Percentiles rank a stretch among this genome's conserved stretches.
Conservation (phyloP, 345 rosid species). For the Trapa incisa region DNA sequence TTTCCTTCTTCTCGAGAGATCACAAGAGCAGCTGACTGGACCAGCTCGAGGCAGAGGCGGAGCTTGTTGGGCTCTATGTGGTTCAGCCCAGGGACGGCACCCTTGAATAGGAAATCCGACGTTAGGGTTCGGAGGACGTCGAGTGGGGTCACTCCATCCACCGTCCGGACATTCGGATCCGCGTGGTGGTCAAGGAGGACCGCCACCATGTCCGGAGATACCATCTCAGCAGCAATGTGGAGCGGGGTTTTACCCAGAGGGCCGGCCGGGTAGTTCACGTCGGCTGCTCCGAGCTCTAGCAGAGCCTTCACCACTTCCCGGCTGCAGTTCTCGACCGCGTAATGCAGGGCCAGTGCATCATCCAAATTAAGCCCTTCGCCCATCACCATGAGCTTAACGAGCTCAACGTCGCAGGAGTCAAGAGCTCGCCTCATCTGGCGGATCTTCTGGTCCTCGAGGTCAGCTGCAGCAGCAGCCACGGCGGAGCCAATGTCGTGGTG, state of each 20-base stretch:
- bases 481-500: slow-evolving; percentile 33
- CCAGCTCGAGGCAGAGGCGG: slow-evolving; percentile 89
- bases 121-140: slow-evolving; percentile 90
- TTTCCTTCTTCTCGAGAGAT: slow-evolving; percentile 96
- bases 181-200: slow-evolving; percentile 95
- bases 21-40: slow-evolving; percentile 92
- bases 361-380: slow-evolving; percentile 98
- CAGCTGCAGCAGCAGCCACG: slow-evolving; percentile 36
- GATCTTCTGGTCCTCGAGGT: slow-evolving; percentile 89
- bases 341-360: slow-evolving; percentile 85
- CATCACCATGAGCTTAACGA: slow-evolving; percentile 98
- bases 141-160: slow-evolving; percentile 85
- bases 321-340: slow-evolving; percentile 94
- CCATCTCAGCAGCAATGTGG: slow-evolving; percentile 96
- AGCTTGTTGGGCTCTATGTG: slow-evolving; percentile 96
- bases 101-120: slow-evolving; percentile 97
- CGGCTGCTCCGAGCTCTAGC: slow-evolving; percentile 96
- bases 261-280: slow-evolving; percentile 90
- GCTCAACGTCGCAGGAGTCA: slow-evolving; percentile 91
- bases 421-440: slow-evolving; percentile 88
- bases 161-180: slow-evolving; percentile 84
- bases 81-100: slow-evolving; percentile 88
- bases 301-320: slow-evolving; percentile 95
- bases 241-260: slow-evolving; percentile 86
- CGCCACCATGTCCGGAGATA: slow-evolving; percentile 97